phyloP scores from a whole-genome alignment of 306 rosid genomes.

The Canavalia ensiformis region DNA sequence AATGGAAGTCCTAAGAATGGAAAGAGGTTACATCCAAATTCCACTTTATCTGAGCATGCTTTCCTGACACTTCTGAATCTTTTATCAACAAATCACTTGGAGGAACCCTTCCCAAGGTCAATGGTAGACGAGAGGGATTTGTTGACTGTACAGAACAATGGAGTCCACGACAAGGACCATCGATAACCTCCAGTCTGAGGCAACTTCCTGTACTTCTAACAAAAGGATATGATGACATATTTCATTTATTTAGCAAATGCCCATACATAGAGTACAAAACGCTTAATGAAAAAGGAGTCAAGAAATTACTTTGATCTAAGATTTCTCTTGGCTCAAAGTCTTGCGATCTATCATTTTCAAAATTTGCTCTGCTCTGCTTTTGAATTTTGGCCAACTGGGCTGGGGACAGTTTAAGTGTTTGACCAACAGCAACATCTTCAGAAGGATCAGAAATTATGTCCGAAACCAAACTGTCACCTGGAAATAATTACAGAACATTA shows the following conservation, averaged over 20 bases:
- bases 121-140: slow-evolving; percentile 65
- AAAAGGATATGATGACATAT: slow-evolving; percentile 66
- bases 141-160: slow-evolving; percentile 67
- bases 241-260: slow-evolving; percentile 50
- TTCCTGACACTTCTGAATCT: slow-evolving; percentile 95
- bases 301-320: slow-evolving; percentile 80
- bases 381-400: slow-evolving; percentile 59
- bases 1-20: slow-evolving; percentile 41
- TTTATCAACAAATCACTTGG: slow-evolving; percentile 82
- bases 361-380: slow-evolving; percentile 48
- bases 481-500: no score
- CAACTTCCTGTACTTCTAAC: slow-evolving; percentile 96
- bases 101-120: slow-evolving; percentile 88
- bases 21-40: slow-evolving; percentile 68
- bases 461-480: slow-evolving; percentile 55
- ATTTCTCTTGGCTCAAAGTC: slow-evolving; percentile 52
- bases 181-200: slow-evolving; percentile 89
- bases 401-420: slow-evolving; percentile 65
- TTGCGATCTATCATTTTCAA: slow-evolving; percentile 55
- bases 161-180: slow-evolving; percentile 84
- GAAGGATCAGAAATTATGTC: slow-evolving; percentile 66
- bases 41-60: slow-evolving; percentile 91
- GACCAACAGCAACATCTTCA: slow-evolving; percentile 66
- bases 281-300: slow-evolving; percentile 42
- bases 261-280: slow-evolving; percentile 40